Base-by-base conservation (phyloP, 495 filamentous ascomycete species). In the Hapsidospora chrysogenum region DNA sequence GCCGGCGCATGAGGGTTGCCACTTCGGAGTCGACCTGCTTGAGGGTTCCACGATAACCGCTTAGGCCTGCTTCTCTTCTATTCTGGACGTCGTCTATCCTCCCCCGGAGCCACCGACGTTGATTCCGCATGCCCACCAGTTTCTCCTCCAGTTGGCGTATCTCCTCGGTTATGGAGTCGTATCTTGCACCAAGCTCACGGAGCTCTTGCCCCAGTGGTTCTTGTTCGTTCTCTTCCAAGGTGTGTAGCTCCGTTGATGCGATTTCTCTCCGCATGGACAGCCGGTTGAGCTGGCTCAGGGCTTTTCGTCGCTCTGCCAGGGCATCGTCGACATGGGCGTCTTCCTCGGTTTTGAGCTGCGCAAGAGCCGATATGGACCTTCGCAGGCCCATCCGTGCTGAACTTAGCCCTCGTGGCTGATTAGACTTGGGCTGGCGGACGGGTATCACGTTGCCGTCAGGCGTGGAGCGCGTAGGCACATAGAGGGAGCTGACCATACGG, bases 1-100 rank as follows among this genome's bases (percentile, higher is more conserved):
- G 71, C 22, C 63, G 54, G 18, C 44, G 52, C 41, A 92, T 79
- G 39, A 95, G 82, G 70, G 84, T 78, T 8, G 73, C 56, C 36
- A 92, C 46, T 48, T 86, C 80, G 9, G 72, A 80, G 49, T 80
- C 77, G 41, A 92, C 85, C 45, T 94, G 85, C 9, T 43, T 48
- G 41, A 68, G 45, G 21, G 66, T 67, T 3, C 63, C 53, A 36
- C 51, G 46, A 56, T 65, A 58, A 37, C 66, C 57, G 49, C 65
- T 68, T 9, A 69, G 43, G 20, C 58, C 61, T 0, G 65, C 62
- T 35, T 72, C 66, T 22, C 58, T 40, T 19, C 51, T 52, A 35
- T 81, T 92, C 37, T 74, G 64, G 4, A 73, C 59, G 17, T 74
- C 66, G 6, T 69, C 66, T 5, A 85, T 63, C 45, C 75, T 64